Evolutionary conservation across 129 eudicot species (phyloP), one percentile per base, ranked within the genome.

Genomic region (Artemisia tridentata): DNA sequence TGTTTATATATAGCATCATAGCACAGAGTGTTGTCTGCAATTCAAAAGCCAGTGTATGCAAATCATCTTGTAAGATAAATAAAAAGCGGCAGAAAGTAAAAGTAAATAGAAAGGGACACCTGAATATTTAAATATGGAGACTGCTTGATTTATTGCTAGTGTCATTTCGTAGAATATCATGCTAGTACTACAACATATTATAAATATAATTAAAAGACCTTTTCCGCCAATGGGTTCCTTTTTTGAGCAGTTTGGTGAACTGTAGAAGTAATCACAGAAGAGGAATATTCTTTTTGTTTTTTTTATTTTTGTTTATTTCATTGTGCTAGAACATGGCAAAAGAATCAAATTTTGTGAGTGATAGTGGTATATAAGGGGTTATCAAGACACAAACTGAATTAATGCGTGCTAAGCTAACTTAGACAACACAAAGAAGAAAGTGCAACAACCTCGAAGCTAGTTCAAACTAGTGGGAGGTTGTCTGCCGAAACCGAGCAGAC

Each of bases 381-480:
- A 3, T 52, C 48, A 19, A 54, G 27, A 17, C 47, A 51, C 54
- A 68, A 58, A 53, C 5, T 64, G 76, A 41, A 69, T 63, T 75
- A 75, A 69, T 80, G 79, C 46, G 68, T 74, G 54, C 56, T 69
- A 54, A 54, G 43, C 67, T 19, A 54, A 76, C 65, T 23, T 77
- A 76, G 75, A 53, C 19, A 70, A 66, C 68, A 53, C 63, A 52
- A 78, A 9, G n/a, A 72, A 76, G 70, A 45, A 75, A 86, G 43
- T 52, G 89, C 95, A 87, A 81, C 95, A 91, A 57, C 88, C 98
- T 88, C 91, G 98, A 91, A 88, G 98, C 98, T 91, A 91, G 98
- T 91, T 72, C 81, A 91, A 91, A 88, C 98, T 91, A 91, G 98
- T 91, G 96, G 96, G 88, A 84, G 96, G 91, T 88, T 88, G 96